Evolutionary conservation across 805 yeast species (phyloP), one percentile per base, ranked within the genome.

Genomic region (Metschnikowia cubensis): DNA sequence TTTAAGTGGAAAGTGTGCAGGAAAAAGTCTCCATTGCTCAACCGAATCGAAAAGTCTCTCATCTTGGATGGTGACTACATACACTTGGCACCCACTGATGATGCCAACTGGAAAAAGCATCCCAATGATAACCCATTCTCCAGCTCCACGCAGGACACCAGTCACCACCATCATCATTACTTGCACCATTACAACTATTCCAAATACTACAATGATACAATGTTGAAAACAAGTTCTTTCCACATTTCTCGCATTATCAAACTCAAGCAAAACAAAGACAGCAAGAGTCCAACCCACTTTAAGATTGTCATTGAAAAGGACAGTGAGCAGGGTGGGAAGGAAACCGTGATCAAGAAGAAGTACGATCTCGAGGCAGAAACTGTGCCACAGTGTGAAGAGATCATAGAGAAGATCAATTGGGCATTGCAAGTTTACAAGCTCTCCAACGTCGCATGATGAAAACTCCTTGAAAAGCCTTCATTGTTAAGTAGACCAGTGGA

Each of bases 51-150:
- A 59, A 81, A 94, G 59, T 81, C 90, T 0, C 73, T 92, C 32
- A 90, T 94, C 1, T 81, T 92, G 35, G 98, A 92, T 66, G 98
- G 97, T n/a, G 96, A 89, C 59, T 90, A 89, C 60, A 81, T 92
- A 13, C 92, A 91, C 60, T 80, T 92, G 44, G 81, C 89, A 59
- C 97, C 97, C 0, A 84, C 90, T 6, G 89, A 87, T 58, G 92
- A 88, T 51, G 76, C 81, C 79, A 57, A 81, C 6, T 68, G 65
- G 55, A 64, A 65, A 33, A 59, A 62, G 45, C 66, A 60, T 31
- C 67, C 67, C 1, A 51, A 54, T 20, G 75, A 71, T 32, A 65
- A 64, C 46, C 67, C 72, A n/a, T 64, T 67, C 44, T 49, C 64
- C n/a, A 57, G 51, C 14, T 48, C 56, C 38, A 49, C 47, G 22